Conservation (phyloP, 2,329 filamentous ascomycete species). For the Neonectria neomacrospora region DNA sequence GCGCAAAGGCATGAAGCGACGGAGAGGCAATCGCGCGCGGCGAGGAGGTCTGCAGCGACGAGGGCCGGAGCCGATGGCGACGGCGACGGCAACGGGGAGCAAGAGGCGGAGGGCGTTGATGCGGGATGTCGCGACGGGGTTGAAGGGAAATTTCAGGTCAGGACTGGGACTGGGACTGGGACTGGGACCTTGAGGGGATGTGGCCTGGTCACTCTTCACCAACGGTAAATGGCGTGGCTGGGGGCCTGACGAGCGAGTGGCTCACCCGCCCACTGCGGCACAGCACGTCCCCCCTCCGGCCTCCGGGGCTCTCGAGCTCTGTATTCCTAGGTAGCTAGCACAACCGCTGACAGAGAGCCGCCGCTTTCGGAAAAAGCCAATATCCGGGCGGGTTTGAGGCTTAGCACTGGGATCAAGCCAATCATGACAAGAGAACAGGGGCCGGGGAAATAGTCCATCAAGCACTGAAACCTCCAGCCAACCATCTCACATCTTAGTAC, state of each 20-base stretch:
- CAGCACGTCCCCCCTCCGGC: constrained; percentile 1
- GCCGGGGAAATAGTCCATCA: background rate
- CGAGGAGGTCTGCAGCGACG: constrained; percentile 41
- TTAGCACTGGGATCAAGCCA: constrained; percentile 6
- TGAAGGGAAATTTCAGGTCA: constrained; percentile 38
- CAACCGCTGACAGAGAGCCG: background rate
- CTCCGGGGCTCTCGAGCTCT: background rate
- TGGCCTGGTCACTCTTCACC: constrained; percentile 43
- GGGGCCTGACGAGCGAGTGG: constrained; percentile 40
- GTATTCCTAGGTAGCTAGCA: too few relatives aligned
- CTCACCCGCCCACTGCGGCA: constrained; percentile 18
- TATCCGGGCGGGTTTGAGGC: constrained; percentile 12
- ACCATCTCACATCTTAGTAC: too few relatives aligned
- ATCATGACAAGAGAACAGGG: background rate
- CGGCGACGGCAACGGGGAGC: constrained; percentile 39
- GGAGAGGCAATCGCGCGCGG: constrained; percentile 37
- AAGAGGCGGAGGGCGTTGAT: constrained; percentile 36
- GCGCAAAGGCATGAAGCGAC: constrained; percentile 47
- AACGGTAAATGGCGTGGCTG: constrained; percentile 55
- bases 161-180: constrained; percentile 44
- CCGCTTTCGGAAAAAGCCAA: constrained; percentile 22
- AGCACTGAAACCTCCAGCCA: background rate
- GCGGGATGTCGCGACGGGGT: constrained; percentile 42
- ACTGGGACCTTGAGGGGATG: constrained; percentile 40
- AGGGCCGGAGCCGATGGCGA: constrained; percentile 38